phyloP scores from a whole-genome alignment of 768 basidiomycete genomes.

The Boletus rex-veris region DNA sequence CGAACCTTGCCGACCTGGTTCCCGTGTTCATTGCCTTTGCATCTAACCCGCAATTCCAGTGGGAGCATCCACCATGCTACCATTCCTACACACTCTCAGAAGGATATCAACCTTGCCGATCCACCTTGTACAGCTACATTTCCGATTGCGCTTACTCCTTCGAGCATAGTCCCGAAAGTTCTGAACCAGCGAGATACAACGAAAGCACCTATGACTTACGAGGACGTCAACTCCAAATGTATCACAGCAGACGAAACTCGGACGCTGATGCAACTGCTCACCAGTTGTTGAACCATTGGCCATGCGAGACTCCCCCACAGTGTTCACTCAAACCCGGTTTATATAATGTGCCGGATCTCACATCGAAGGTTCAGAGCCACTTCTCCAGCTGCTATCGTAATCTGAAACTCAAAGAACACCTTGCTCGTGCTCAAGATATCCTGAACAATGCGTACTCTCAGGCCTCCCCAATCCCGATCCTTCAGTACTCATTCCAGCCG shows the following conservation, averaged over 20 bases:
- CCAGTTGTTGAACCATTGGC: slow-evolving; percentile 15
- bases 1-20: slow-evolving; percentile 12
- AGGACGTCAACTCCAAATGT: slow-evolving; percentile 7
- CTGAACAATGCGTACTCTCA: neutral
- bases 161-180: slow-evolving; percentile 12
- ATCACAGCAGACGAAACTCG: neutral
- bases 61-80: slow-evolving; percentile 13
- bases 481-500: slow-evolving; percentile 7
- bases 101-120: neutral
- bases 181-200: neutral
- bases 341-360: slow-evolving; percentile 7
- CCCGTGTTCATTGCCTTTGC: slow-evolving; percentile 33
- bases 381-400: slow-evolving; percentile 22
- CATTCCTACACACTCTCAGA: slow-evolving; percentile 8
- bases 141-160: neutral
- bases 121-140: neutral
- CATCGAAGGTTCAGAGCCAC: neutral
- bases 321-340: neutral
- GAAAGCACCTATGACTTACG: neutral
- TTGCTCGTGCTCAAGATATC: slow-evolving; percentile 8
- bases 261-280: slow-evolving; percentile 3
- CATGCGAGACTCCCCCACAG: slow-evolving; percentile 13
- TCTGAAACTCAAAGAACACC: slow-evolving; percentile 11
- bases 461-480: neutral
- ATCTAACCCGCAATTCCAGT: neutral